Percentiles rank a stretch among this genome's conserved stretches.
Conservation (phyloP, 371 early-diverging fungal species). For the Apophysomyces sp. region DNA sequence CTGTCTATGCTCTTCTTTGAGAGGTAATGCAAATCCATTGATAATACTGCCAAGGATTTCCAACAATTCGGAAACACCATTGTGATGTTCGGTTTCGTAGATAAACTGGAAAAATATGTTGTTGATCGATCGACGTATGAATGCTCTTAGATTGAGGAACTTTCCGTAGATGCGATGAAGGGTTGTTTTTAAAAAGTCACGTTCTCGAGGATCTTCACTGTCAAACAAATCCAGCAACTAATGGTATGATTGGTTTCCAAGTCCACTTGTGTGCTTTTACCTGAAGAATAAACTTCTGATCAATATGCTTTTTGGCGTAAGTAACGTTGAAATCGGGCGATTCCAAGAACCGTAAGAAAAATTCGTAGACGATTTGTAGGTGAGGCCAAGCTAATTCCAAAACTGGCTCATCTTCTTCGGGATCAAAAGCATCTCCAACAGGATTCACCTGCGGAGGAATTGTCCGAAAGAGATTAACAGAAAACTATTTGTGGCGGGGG, state of each 20-base stretch:
- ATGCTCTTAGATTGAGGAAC: slow-evolving; percentile 92
- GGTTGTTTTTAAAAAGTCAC: slow-evolving; percentile 94
- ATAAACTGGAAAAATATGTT: slow-evolving; percentile 94
- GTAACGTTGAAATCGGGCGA: slow-evolving; percentile 93
- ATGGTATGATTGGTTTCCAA: neutral
- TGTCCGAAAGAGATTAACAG: slow-evolving; percentile 88
- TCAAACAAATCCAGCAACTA: slow-evolving; percentile 92
- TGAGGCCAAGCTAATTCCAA: slow-evolving; percentile 96
- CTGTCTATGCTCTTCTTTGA: slow-evolving; percentile 95
- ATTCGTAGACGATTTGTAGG: slow-evolving; percentile 92
- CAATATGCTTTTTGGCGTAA: slow-evolving; percentile 91
- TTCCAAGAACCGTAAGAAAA: slow-evolving; percentile 93
- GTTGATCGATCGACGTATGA: slow-evolving; percentile 93
- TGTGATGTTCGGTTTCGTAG: slow-evolving; percentile 93
- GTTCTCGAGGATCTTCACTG: slow-evolving; percentile 94
- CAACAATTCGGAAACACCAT: slow-evolving; percentile 93
- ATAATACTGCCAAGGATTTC: slow-evolving; percentile 97
- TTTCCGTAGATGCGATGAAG: slow-evolving; percentile 96
- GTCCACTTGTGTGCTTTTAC: slow-evolving; percentile 37
- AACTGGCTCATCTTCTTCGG: slow-evolving; percentile 96
- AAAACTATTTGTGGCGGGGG: slow-evolving; percentile 69
- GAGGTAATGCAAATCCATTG: slow-evolving; percentile 94
- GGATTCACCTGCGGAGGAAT: slow-evolving; percentile 94
- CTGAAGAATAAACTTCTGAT: slow-evolving; percentile 87
- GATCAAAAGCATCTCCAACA: slow-evolving; percentile 94